A percentile compares a stretch with the other conserved stretches of the same genome.
Conservation (phyloP, 768 basidiomycete species). For the Daedaleopsis nitida region DNA sequence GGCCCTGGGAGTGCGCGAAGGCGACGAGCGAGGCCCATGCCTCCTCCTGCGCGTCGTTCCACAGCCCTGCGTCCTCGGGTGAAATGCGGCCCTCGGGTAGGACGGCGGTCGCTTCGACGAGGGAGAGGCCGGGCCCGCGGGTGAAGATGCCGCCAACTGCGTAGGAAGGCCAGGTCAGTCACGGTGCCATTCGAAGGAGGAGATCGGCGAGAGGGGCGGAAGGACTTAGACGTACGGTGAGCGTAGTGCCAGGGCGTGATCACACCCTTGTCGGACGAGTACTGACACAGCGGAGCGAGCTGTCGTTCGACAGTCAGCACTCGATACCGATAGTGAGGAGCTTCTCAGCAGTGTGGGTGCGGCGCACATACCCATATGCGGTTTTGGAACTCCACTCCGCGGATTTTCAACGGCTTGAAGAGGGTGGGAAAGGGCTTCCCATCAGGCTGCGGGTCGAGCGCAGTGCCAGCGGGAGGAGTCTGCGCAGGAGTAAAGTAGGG, state of each 20-base stretch:
- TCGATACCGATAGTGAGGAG: not conserved
- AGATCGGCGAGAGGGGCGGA: too few relatives aligned
- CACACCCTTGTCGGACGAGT: conserved; percentile 55
- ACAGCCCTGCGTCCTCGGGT: conserved; percentile 59
- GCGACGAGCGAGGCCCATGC: conserved; percentile 54
- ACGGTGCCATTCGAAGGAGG: not conserved
- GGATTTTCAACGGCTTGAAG: conserved; percentile 56
- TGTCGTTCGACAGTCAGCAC: conserved; percentile 9
- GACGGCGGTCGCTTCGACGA: conserved; percentile 68
- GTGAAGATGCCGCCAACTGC: conserved; percentile 51
- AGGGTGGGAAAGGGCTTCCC: conserved; percentile 44
- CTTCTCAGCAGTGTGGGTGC: not conserved
- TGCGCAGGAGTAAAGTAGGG: conserved; percentile 53
- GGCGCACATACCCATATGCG: conserved; percentile 27
- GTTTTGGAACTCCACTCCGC: conserved; percentile 33
- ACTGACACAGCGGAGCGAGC: conserved; percentile 62
- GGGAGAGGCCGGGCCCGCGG: conserved; percentile 55
- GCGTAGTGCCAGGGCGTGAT: conserved; percentile 58
- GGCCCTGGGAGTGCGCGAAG: conserved; percentile 67
- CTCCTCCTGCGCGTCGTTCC: conserved; percentile 59
- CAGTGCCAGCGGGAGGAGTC: conserved; percentile 45
- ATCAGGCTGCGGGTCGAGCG: conserved; percentile 41
- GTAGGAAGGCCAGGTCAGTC: not conserved
- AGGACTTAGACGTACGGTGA: conserved; percentile 42
- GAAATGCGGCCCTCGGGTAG: conserved; percentile 59